Conservation (phyloP, 768 basidiomycete genomes). For the Xerocomellus dryophilus region DNA sequence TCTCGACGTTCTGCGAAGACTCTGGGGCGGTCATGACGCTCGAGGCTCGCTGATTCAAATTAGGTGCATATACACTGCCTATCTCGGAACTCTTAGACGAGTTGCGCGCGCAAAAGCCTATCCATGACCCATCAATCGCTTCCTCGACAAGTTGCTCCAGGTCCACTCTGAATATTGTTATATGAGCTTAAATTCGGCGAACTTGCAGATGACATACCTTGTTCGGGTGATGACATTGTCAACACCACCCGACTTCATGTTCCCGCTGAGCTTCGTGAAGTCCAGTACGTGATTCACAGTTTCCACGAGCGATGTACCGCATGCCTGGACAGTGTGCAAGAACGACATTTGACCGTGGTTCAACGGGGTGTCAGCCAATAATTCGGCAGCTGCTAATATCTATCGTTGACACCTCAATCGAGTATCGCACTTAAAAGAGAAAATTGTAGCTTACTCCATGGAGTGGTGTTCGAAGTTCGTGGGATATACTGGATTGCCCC, state of each 20-base stretch:
- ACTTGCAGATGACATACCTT: conserved; percentile 43
- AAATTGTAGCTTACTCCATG: conserved; percentile 62
- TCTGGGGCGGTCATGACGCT: conserved; percentile 37
- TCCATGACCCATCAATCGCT: conserved; percentile 91
- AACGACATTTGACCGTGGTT: conserved; percentile 82
- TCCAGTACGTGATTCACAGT: conserved; percentile 97
- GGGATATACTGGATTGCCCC: conserved; percentile 65
- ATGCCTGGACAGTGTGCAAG: conserved; percentile 90
- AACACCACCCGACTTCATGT: conserved; percentile 71
- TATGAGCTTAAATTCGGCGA: neutral
- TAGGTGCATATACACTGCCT: conserved; percentile 88
- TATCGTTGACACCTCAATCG: conserved; percentile 24
- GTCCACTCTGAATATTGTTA: conserved; percentile 49
- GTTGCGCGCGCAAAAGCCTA: conserved; percentile 82
- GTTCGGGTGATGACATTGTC: conserved; percentile 71
- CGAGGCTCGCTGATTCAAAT: conserved; percentile 43
- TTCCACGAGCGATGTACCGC: conserved; percentile 93
- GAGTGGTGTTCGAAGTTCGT: conserved; percentile 86
- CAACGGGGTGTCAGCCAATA: conserved; percentile 81
- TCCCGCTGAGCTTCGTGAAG: conserved; percentile 92
- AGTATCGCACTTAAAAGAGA: neutral
- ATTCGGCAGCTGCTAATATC: conserved; percentile 89
- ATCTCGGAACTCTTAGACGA: conserved; percentile 74
- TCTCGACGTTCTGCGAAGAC: conserved; percentile 63
- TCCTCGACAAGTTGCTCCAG: conserved; percentile 82